Evolutionary conservation across 2,329 filamentous ascomycete genomes (phyloP), one percentile per base, ranked within the genome.

Genomic region (Cyphellophora europaea): DNA sequence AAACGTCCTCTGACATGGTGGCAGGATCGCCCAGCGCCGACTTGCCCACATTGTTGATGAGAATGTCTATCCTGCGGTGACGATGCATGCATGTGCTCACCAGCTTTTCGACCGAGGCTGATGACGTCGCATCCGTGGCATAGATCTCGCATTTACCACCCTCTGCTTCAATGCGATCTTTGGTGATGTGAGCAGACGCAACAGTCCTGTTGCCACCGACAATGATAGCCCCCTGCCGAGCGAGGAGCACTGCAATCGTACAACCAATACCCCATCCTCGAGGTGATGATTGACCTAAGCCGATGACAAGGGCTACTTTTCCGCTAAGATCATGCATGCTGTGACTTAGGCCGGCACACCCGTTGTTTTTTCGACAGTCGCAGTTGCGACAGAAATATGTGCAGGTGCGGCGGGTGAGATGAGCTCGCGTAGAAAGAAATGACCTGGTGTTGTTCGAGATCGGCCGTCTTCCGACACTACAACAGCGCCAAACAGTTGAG

Each of bases 1-100:
- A 76, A 0, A 58, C 46, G 1, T 61, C 57, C 36, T 75, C 70
- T 0, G 36, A 30, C 58, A 75, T 66, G 0, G 51, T 54, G 0
- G 62, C 70, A 1, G 71, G 65, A 18, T 61, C 60, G 0, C 71
- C 71, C 0, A 63, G 64, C 38, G 75, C 71, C 1, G 66, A 71
- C 34, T 65, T 65, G 2, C 74, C 75, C 3, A 77, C 74, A 33
- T 77, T 77, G 43, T 75, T 76, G 11, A 77, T 50, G 1, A 77
- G 54, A n/a, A 76, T 68, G 40, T 77, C 72, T 34, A 75, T 66
- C 5, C 66, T 58, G 8, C 70, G 68, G 38, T 72, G 65, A 31
- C 66, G 67, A 0, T 56, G 46, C 12, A 71, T 46, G 23, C 66
- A 71, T 1, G 65, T 61, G 15, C 67, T 61, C 8, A 76, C 61